phyloP scores from a whole-genome alignment of 805 yeast species.

The Kodamaea neixiangensis region DNA sequence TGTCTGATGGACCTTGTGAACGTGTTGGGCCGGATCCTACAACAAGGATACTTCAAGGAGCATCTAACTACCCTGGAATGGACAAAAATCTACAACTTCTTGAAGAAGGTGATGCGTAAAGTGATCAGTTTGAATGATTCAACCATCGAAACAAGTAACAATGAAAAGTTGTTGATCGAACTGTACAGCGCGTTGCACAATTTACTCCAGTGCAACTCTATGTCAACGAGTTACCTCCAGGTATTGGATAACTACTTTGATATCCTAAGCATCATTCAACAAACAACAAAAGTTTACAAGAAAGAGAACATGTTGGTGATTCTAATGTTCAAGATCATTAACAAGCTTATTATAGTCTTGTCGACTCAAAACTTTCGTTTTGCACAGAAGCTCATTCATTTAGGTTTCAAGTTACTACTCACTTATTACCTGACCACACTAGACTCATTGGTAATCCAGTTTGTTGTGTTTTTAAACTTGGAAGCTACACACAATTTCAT shows the following conservation, averaged over 20 bases:
- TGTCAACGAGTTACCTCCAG: constrained; percentile 22
- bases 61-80: constrained; percentile 33
- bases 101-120: constrained; percentile 19
- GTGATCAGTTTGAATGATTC: constrained; percentile 14
- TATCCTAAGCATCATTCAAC: constrained; percentile 20
- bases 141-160: constrained; percentile 7
- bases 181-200: constrained; percentile 19
- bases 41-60: constrained; percentile 28
- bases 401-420: constrained; percentile 40
- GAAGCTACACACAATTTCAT: constrained; percentile 41
- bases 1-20: constrained; percentile 28
- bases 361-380: constrained; percentile 41
- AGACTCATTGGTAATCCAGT: constrained; percentile 44
- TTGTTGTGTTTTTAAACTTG: constrained; percentile 48
- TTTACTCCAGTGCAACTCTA: constrained; percentile 25
- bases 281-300: constrained; percentile 17
- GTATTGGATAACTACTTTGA: constrained; percentile 20
- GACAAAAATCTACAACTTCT: constrained; percentile 25
- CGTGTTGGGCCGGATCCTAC: constrained; percentile 22
- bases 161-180: constrained; percentile 25
- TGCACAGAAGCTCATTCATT: constrained; percentile 37
- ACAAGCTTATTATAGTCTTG: constrained; percentile 44
- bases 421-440: constrained; percentile 42
- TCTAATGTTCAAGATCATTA: constrained; percentile 42
- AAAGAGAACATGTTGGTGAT: constrained; percentile 28